Percentiles rank a stretch among this genome's conserved stretches.
These are phyloP conservation scores for Chrysoporthe deuterocubensis DNA, from an alignment of 2,329 filamentous ascomycete genomes.

Conservation along the genomic window DNA sequence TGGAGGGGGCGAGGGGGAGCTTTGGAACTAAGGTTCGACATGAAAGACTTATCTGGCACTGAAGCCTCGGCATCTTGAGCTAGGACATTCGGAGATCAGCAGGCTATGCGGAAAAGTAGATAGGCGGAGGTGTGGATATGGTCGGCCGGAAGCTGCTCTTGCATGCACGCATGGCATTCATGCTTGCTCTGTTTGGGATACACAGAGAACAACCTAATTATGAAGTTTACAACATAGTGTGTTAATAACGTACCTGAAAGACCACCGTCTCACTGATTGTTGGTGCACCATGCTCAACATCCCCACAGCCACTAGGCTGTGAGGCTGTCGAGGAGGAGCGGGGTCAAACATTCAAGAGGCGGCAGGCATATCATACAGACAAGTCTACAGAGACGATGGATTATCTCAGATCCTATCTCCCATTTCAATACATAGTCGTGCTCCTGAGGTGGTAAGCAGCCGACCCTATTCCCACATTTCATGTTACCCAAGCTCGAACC, in stretches of 20 bases:
- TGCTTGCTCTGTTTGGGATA: not conserved
- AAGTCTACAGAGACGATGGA: too few relatives aligned
- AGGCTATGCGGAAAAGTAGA: not conserved
- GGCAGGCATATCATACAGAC: too few relatives aligned
- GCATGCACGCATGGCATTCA: not conserved
- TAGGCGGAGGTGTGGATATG: not conserved
- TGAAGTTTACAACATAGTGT: not conserved
- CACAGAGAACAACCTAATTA: not conserved
- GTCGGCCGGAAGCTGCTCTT: not conserved
- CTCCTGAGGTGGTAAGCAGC: not conserved
- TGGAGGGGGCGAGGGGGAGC: not conserved
- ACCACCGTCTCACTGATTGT: not conserved
- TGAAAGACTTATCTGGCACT: not conserved
- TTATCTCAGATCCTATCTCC: not conserved
- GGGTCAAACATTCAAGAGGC: not conserved
- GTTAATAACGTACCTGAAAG: not conserved
- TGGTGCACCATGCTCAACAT: not conserved
- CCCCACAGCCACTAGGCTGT: not conserved
- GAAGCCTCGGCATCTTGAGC: not conserved
- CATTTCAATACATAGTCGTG: not conserved
- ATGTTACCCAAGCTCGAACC: constrained; percentile 2
- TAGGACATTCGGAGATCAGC: not conserved
- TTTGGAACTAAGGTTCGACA: not conserved
- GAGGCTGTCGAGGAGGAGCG: not conserved
- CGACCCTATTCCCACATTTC: constrained; percentile 9